Evolutionary conservation across 1,284 basidiomycete genomes (phyloP).

Genomic region (Apiotrichum mycotoxinovorans): DNA sequence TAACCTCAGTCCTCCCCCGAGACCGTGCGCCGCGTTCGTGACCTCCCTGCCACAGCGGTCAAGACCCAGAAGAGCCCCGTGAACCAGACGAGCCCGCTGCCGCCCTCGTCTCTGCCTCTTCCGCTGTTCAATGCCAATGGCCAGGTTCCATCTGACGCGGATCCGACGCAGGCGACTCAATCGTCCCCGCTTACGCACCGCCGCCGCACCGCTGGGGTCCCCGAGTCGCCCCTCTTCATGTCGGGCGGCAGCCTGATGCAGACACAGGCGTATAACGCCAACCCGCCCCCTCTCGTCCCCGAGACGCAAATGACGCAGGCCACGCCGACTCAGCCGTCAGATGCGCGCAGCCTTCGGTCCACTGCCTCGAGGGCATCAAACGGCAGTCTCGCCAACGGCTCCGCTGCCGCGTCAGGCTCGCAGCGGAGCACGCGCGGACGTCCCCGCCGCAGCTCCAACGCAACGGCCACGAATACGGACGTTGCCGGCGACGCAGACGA

Average conservation of each 20-base stretch:
- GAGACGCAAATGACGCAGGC: conserved; percentile 20
- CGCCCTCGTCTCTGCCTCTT: conserved; percentile 1
- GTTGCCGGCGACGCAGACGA: not conserved
- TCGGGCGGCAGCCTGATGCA: conserved; percentile 27
- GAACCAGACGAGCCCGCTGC: not conserved
- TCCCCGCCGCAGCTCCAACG: not conserved
- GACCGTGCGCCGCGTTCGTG: not conserved
- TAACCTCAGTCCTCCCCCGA: not conserved
- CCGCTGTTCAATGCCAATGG: not conserved
- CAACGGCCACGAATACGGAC: not conserved
- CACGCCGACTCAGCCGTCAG: not conserved
- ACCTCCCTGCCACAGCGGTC: not conserved
- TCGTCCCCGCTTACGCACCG: conserved; percentile 14
- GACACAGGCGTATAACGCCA: conserved; percentile 29
- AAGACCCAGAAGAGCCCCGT: not conserved
- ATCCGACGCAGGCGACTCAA: conserved; percentile 11
- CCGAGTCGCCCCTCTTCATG: conserved; percentile 28
- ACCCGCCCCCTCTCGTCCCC: conserved; percentile 20
- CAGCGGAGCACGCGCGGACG: not conserved
- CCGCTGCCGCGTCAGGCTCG: not conserved
- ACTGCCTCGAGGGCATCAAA: not conserved
- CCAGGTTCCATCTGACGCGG: not conserved
- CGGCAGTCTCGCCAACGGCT: not conserved
- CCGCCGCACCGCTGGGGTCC: not conserved
- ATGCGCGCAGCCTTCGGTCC: not conserved